Evolutionary conservation across 768 basidiomycete genomes (phyloP), one percentile per base, ranked within the genome.

Genomic region (Trichaptum fuscoviolaceum): DNA sequence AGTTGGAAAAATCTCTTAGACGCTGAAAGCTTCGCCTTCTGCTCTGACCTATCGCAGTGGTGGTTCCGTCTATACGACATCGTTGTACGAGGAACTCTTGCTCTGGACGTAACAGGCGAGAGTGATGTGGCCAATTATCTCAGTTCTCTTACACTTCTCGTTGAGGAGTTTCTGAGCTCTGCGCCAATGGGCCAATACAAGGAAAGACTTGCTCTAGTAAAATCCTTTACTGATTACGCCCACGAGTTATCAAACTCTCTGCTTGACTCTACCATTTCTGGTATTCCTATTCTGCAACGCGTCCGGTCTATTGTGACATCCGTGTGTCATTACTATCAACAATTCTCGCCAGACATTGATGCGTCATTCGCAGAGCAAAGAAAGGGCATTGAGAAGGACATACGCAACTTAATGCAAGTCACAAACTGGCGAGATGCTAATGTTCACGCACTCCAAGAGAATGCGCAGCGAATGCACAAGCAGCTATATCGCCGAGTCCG

Each of bases 391-490:
- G 94, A 98, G 76, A 90, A 87, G 70, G 91, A 96, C 65, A 84
- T 98, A 63, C 85, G 82, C 66, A 87, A 85, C 58, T 89, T 95
- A 73, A 90, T 99, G 80, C 96, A 95, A 75, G 82, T 99, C 59
- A 97, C 97, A 1, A 98, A 95, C 72, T 99, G 97, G 97, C 97
- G 92, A 76, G 97, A 99, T 73, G 81, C 95, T 73, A 99, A 99
- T 72, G 91, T 99, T 10, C 90, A 93, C 69, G 95, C 97, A 1
- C 82, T 99, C 66, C 92, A 91, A 75, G 89, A 91, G 67, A 97
- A 95, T 73, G 95, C 97, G 0, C 87, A 91, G 67, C 87, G 83
- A 71, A 95, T 94, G 1, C 97, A 99, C 75, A 89, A 88, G 67
- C 93, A 96, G 69, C 80, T 99, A 1, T 95, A 93, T 84, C 94